phyloP scores from a whole-genome alignment of 345 rosid species.

The Gossypium sturtianum region DNA sequence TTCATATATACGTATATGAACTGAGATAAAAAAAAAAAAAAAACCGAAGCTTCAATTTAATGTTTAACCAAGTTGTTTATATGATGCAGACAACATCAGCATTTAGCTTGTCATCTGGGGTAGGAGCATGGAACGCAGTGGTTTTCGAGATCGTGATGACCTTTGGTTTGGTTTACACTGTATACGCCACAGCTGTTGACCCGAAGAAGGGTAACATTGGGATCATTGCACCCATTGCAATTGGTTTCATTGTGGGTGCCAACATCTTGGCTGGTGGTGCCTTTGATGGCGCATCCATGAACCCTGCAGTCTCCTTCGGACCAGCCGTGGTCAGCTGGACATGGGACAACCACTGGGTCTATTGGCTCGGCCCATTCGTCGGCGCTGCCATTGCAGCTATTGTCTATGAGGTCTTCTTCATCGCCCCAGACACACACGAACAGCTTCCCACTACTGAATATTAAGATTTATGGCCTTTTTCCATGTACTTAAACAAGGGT shows the following conservation, averaged over 20 bases:
- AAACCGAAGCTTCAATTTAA: background rate
- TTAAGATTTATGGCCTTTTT: slow-evolving; percentile 16
- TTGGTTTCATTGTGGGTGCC: slow-evolving; percentile 88
- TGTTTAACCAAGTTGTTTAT: background rate
- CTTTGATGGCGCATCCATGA: slow-evolving; percentile 90
- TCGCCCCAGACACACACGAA: slow-evolving; percentile 46
- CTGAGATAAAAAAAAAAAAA: background rate
- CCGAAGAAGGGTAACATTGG: slow-evolving; percentile 86
- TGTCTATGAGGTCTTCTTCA: slow-evolving; percentile 57
- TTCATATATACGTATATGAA: background rate
- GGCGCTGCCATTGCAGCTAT: slow-evolving; percentile 74
- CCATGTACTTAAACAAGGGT: background rate
- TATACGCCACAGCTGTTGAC: slow-evolving; percentile 86
- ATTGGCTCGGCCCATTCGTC: slow-evolving; percentile 83
- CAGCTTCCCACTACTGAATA: slow-evolving; percentile 61
- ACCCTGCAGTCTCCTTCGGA: slow-evolving; percentile 91
- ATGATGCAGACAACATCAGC: slow-evolving; percentile 48
- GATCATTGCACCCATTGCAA: slow-evolving; percentile 75
- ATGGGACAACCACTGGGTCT: slow-evolving; percentile 88
- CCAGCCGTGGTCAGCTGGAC: slow-evolving; percentile 95
- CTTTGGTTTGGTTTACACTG: slow-evolving; percentile 85
- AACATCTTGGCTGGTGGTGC: slow-evolving; percentile 90
- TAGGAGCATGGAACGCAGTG: slow-evolving; percentile 62
- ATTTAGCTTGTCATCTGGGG: slow-evolving; percentile 63
- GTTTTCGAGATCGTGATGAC: slow-evolving; percentile 96